Evolutionary conservation across 257 asterid genomes (phyloP), one percentile per base, ranked within the genome.

Genomic region (Nicotiana tabacum): DNA sequence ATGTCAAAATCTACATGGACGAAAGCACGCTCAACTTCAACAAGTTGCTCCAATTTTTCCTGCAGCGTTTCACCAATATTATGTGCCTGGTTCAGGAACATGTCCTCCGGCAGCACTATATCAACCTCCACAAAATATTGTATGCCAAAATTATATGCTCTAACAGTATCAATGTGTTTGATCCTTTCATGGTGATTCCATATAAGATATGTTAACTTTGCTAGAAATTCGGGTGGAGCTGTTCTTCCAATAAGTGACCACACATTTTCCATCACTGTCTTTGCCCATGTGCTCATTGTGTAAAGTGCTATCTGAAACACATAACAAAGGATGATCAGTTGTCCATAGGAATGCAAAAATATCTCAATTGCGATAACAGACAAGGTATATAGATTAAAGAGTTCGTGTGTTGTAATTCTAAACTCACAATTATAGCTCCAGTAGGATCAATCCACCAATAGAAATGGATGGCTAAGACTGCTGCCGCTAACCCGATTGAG

Each of bases 361-460:
- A 60, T 60, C 66, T 60, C 30, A 60, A 18, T 7, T 60, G 32
- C 66, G 8, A 60, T 15, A 29, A 65, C 21, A 32, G 15, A 65
- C 39, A 13, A 17, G 37, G 77, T 35, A 67, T 18, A 35, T 9
- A 9, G 17, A 67, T 18, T 35, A 67, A 67, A 67, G 77, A 35
- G 2, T 9, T 9, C 21, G 37, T 18, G 43, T 9, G 77, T 0
- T 43, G n/a, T 70, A 24, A 72, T 24, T 72, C 30, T 37, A 15
- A 60, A 88, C 97, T 92, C 66, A 94, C 97, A 21, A 95, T 70
- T 77, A 95, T 90, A 82, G 97, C 99, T 12, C 97, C 97, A 0
- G 91, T 83, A n/a, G 98, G 97, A 89, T 95, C 99, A 77, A 95
- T 94, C 98, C 98, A 95, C 99, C 99, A 94, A 85, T 84, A 82